phyloP scores from a whole-genome alignment of 176 grass and related monocot genomes.

The barley (Hordeum vulgare) region DNA sequence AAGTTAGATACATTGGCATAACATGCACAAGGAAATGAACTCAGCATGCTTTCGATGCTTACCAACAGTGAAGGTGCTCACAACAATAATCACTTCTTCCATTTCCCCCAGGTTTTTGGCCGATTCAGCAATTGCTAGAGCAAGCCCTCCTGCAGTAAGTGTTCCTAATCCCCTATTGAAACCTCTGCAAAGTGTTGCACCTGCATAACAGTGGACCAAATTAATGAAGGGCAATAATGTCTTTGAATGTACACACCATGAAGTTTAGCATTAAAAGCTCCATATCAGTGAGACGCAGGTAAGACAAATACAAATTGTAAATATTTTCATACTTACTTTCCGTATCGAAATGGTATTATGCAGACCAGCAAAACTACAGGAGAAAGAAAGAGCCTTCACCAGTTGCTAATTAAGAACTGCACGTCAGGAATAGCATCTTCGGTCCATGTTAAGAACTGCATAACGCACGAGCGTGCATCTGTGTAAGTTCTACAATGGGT shows the following conservation, averaged over 20 bases:
- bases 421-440: background rate
- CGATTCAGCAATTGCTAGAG: conserved; percentile 61
- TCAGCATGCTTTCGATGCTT: background rate
- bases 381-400: background rate
- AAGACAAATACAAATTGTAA: background rate
- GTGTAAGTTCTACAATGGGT: background rate
- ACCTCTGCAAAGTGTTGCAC: conserved; percentile 89
- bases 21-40: background rate
- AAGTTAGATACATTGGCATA: conserved; percentile 13
- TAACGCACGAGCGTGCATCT: background rate
- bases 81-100: conserved; percentile 66
- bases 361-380: background rate
- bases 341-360: background rate
- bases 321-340: background rate
- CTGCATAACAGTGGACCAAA: conserved; percentile 35
- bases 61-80: conserved; percentile 67
- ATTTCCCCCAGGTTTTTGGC: conserved; percentile 42
- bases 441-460: background rate
- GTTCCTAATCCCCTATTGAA: conserved; percentile 81
- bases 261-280: background rate
- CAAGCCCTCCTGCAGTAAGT: conserved; percentile 68
- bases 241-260: background rate
- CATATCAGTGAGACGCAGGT: background rate
- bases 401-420: background rate
- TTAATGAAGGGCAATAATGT: background rate